phyloP scores from a whole-genome alignment of 352 stramenopile genomes.

The Globisporangium polare region DNA sequence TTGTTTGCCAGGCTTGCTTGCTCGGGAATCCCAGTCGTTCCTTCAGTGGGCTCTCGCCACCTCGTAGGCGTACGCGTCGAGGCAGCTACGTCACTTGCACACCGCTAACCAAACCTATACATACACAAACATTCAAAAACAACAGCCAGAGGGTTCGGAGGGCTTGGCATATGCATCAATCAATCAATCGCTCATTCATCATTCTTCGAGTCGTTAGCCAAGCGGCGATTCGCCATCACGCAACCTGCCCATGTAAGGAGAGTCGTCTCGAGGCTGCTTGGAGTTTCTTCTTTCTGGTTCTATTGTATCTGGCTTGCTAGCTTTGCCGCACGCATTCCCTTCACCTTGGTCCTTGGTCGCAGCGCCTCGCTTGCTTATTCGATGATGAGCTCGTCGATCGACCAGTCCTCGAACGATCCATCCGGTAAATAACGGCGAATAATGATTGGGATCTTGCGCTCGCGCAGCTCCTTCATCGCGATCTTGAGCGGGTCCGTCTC shows the following conservation, averaged over 20 bases:
- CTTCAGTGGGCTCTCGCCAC: no score
- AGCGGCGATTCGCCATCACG: background rate
- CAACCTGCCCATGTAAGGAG: background rate
- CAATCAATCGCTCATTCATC: constrained; percentile 3
- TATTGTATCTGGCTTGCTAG: constrained; percentile 7
- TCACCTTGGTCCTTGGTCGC: constrained; percentile 12
- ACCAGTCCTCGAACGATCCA: constrained; percentile 99
- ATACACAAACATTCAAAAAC: no score
- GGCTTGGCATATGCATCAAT: background rate
- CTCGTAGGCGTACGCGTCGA: no score
- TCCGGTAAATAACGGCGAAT: constrained; percentile 99
- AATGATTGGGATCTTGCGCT: constrained; percentile 99
- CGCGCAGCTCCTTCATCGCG: constrained; percentile 98
- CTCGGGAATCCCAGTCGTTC: no score
- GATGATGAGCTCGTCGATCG: constrained; percentile 98
- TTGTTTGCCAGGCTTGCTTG: no score
- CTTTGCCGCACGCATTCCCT: background rate
- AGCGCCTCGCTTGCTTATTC: constrained; percentile 64
- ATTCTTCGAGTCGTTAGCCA: constrained; percentile 2
- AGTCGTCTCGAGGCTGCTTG: background rate
- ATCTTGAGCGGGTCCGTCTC: constrained; percentile 99
- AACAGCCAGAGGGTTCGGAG: background rate
- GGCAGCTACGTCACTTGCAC: no score
- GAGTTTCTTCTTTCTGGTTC: background rate
- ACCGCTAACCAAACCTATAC: no score